Evolutionary conservation across 2,329 filamentous ascomycete genomes (phyloP).

Genomic region (Thermothelomyces thermophilus): DNA sequence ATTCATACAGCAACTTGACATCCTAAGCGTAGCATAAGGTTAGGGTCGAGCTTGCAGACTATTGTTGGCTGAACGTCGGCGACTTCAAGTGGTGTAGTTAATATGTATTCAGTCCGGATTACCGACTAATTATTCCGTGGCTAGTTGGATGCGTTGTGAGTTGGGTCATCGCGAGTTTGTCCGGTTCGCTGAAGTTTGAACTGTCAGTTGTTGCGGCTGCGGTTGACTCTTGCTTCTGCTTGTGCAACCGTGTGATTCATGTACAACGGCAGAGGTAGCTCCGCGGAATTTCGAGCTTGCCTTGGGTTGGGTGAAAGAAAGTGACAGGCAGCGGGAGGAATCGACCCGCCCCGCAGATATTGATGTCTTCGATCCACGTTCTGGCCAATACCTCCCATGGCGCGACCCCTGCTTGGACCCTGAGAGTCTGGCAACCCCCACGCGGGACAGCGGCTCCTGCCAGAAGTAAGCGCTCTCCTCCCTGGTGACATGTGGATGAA

Average conservation of each 20-base stretch:
- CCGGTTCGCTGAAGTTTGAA: too few species aligned
- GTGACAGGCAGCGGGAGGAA: background rate
- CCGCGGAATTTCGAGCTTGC: background rate
- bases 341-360: background rate
- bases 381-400: background rate
- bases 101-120: too few species aligned
- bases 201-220: background rate
- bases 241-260: background rate
- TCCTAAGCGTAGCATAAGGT: too few species aligned
- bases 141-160: too few species aligned
- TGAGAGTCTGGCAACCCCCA: background rate
- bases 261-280: background rate
- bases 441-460: constrained; percentile 3
- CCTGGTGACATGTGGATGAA: background rate
- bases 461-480: background rate
- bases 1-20: too few species aligned
- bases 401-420: background rate
- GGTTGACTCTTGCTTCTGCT: background rate
- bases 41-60: too few species aligned
- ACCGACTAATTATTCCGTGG: too few species aligned
- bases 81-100: too few species aligned
- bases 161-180: too few species aligned
- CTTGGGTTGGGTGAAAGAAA: background rate
- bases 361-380: background rate
- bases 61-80: too few species aligned